Evolutionary conservation across 1,284 basidiomycete genomes (phyloP).

Genomic region (Trichosporon sp.): DNA sequence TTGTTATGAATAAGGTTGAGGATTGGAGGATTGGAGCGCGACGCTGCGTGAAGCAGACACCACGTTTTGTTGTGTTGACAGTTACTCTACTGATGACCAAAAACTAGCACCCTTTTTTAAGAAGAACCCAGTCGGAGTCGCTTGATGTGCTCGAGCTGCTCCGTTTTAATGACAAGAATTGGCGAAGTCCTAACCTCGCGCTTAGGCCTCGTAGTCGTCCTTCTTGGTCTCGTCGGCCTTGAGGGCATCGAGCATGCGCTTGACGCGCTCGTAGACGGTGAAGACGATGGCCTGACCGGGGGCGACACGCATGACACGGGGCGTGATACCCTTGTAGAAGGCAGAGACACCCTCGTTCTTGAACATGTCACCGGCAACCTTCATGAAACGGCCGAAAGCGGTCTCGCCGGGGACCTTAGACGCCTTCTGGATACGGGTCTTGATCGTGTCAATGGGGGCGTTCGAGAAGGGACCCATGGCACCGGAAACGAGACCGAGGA

Average conservation of each 20-base stretch:
- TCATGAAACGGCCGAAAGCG: conserved; percentile 70
- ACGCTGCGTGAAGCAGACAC: conserved; percentile 3
- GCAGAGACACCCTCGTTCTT: conserved; percentile 81
- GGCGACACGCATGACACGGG: conserved; percentile 91
- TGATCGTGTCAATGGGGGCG: conserved; percentile 96
- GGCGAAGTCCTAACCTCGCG: background rate
- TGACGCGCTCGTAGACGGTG: conserved; percentile 76
- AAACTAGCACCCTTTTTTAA: conserved; percentile 16
- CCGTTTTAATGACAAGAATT: conserved; percentile 5
- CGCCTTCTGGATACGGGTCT: conserved; percentile 82
- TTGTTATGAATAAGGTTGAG: conserved; percentile 17
- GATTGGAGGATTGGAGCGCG: background rate
- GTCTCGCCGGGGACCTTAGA: conserved; percentile 75
- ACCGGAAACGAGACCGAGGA: conserved; percentile 91
- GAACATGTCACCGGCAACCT: conserved; percentile 91
- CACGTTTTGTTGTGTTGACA: conserved; percentile 19
- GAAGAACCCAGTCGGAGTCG: background rate
- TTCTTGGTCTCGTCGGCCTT: conserved; percentile 58
- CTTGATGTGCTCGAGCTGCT: background rate
- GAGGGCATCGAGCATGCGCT: conserved; percentile 70
- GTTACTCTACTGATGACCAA: background rate
- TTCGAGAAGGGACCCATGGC: conserved; percentile 98
- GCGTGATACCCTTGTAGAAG: conserved; percentile 98
- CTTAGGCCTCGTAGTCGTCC: conserved; percentile 36
- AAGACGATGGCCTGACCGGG: conserved; percentile 71